Base-by-base conservation (phyloP, 768 basidiomycete species). In the Mycena olivaceomarginata region DNA sequence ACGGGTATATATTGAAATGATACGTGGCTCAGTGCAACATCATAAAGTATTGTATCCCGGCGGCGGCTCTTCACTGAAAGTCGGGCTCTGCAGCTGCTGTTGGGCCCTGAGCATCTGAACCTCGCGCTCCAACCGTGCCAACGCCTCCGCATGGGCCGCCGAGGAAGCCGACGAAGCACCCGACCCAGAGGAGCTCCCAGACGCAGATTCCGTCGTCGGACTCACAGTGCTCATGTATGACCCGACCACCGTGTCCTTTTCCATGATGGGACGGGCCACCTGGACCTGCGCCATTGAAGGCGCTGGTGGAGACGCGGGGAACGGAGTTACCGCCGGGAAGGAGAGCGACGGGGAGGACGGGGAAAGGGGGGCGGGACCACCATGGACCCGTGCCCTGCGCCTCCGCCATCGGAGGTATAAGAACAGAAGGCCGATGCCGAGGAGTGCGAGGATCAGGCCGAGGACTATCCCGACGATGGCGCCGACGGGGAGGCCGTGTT, bases 401-500 rank as follows among this genome's bases (percentile, higher is more conserved):
- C 70, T 37, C 46, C 60, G 63, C 31, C 70, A 48, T 71, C 62
- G 63, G n/a, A 71, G 48, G 60, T 41, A 71, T 16, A 71, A 71
- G 46, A 71, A 22, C 46, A 71, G 60, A 48, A 71, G 37, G 0
- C 39, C 70, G 18, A 71, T 64, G 4, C 37, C 70, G 48, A 25
- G 16, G 60, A 71, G 46, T 53, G 70, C 60, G 18, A 71, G 45
- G 40, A 71, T 46, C 31, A 71, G 70, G 16, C 16, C 70, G 60
- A 71, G 9, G 62, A 64, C 70, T 10, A 71, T 71, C 20, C 70
- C 70, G 60, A 41, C 70, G 20, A 71, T 71, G 70, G 62, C 70
- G 4, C 70, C 70, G 16, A 5, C 25, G n/a, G 70, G 5, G 16
- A 71, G 4, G 15, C 16, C 57, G 40, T 70, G 68, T 70, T 45